phyloP scores from a whole-genome alignment of 2,329 filamentous ascomycete genomes.

The Fusarium musae region DNA sequence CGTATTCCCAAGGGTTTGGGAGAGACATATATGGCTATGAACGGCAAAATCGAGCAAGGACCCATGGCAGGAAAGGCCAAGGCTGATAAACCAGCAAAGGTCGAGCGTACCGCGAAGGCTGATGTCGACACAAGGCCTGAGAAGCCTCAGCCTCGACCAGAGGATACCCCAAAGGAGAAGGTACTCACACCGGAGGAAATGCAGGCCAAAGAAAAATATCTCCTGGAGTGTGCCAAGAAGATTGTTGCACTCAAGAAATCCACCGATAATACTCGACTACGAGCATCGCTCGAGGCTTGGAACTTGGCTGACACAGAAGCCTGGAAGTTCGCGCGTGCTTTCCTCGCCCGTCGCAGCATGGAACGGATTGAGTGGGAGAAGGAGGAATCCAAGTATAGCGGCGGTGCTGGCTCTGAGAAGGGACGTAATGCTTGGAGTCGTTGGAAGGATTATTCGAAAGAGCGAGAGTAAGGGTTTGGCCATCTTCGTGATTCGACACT shows the following conservation, averaged over 20 bases:
- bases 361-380: slow-evolving; percentile 77
- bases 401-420: slow-evolving; percentile 67
- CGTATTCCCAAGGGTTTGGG: slow-evolving; percentile 67
- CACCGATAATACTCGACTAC: slow-evolving; percentile 58
- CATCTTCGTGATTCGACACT: background rate
- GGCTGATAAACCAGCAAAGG: slow-evolving; percentile 36
- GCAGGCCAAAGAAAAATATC: slow-evolving; percentile 62
- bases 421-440: slow-evolving; percentile 52
- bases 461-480: background rate
- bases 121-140: slow-evolving; percentile 15
- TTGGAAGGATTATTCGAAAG: slow-evolving; percentile 50
- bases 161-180: slow-evolving; percentile 47
- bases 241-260: slow-evolving; percentile 62
- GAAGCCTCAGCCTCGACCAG: slow-evolving; percentile 55
- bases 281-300: slow-evolving; percentile 70
- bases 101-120: slow-evolving; percentile 7
- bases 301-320: slow-evolving; percentile 79
- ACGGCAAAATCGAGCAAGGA: slow-evolving; percentile 20
- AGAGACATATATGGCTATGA: slow-evolving; percentile 54
- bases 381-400: slow-evolving; percentile 72
- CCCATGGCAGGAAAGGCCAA: slow-evolving; percentile 40
- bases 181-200: slow-evolving; percentile 60
- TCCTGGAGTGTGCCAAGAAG: slow-evolving; percentile 61
- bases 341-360: slow-evolving; percentile 68
- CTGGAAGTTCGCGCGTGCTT: slow-evolving; percentile 80